These are phyloP conservation scores for Porphyrellus sp. DNA, from an alignment of 1,284 basidiomycete species.

Conservation along the genomic window DNA sequence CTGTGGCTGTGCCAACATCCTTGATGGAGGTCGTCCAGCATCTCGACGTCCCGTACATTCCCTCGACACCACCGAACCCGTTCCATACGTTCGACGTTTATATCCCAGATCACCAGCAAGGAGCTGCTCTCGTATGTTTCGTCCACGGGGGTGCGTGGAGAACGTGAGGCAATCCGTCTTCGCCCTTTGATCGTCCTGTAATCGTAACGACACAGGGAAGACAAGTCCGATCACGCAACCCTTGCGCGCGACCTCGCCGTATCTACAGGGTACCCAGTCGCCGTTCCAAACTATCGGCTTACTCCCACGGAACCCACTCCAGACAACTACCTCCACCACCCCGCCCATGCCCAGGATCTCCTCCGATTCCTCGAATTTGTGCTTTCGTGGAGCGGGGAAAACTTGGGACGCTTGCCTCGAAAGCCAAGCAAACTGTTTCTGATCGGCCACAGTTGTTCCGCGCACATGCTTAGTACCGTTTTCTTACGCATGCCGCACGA, in stretches of 20 bases:
- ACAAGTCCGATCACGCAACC: constrained; percentile 56
- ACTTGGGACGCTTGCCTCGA: constrained; percentile 17
- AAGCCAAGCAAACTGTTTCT: constrained; percentile 46
- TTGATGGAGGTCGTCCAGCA: constrained; percentile 19
- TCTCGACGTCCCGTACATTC: constrained; percentile 45
- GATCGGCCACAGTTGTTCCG: constrained; percentile 75
- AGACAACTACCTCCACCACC: constrained; percentile 52
- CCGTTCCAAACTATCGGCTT: constrained; percentile 73
- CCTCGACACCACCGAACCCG: constrained; percentile 22
- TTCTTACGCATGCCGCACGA: constrained; percentile 50
- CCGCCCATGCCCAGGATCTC: constrained; percentile 65
- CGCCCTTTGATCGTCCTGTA: constrained; percentile 3
- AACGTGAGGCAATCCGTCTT: constrained; percentile 46
- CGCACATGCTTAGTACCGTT: constrained; percentile 74
- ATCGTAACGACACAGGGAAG: constrained; percentile 48
- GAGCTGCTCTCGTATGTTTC: constrained; percentile 49
- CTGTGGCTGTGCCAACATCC: constrained; percentile 18
- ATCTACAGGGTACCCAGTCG: constrained; percentile 54
- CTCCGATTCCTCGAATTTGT: constrained; percentile 60
- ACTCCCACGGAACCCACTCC: constrained; percentile 43
- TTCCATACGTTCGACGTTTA: constrained; percentile 51
- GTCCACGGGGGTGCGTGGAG: constrained; percentile 81
- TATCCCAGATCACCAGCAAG: constrained; percentile 26
- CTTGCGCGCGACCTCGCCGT: constrained; percentile 53
- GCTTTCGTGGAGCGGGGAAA: constrained; percentile 32